Evolutionary conservation across 78 protist species (phyloP), one percentile per base, ranked within the genome.

Genomic region (Diacronema lutheri): DNA sequence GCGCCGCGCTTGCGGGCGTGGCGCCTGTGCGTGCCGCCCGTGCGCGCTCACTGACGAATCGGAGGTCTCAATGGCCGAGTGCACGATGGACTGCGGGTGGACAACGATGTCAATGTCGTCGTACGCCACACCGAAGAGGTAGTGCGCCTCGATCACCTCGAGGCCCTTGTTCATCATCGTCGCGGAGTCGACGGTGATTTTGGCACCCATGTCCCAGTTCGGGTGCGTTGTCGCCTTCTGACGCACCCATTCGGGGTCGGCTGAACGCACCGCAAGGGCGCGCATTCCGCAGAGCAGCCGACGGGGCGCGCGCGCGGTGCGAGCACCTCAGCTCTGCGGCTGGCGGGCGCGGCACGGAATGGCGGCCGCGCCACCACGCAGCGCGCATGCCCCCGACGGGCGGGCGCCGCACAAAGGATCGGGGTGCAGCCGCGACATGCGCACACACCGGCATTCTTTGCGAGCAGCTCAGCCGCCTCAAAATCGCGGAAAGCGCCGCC

Each of bases 131-230:
- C 89, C 89, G 56, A 77, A 86, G 50, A 86, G 84, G 65, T 86
- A 86, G 76, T 86, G 89, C 38, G 89, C 89, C 89, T 86, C 89
- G 64, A 86, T 86, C 73, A 86, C 35, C 46, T 80, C 68, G 14
- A 72, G 72, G 11, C 80, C 88, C 84, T 86, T 86, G 83, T 86
- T 86, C 89, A 86, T 86, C 69, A 86, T 62, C 26, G 89, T 86
- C 14, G 85, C 84, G 7, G 84, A 76, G 83, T 86, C 89, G 37
- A 86, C 83, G 21, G 89, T 86, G 64, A 86, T 86, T 77, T 86
- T 86, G 62, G 89, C 83, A 33, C 88, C 89, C 89, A 86, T 86
- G 76, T 56, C 89, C 89, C 89, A 86, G 66, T 86, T 86, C 29
- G 83, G 89, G 35, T 71, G 71, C 55, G 57, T 66, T 10, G 46